Percentiles rank a stretch among this genome's conserved stretches.
Conservation (phyloP, 2,329 filamentous ascomycete species). For the Ceratocystis colombiana region DNA sequence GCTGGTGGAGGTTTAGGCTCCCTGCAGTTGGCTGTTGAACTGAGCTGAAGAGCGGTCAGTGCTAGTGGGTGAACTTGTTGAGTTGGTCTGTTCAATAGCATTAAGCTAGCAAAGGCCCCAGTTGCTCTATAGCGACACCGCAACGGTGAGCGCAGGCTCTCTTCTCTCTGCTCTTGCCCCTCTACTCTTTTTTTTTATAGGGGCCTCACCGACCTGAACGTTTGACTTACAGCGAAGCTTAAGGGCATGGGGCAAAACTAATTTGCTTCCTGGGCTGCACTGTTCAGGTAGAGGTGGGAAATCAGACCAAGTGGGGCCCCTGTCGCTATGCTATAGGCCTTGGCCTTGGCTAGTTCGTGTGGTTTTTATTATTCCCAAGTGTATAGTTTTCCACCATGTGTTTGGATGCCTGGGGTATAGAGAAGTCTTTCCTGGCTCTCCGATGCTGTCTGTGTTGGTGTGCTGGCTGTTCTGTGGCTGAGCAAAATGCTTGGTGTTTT, state of each 20-base stretch:
- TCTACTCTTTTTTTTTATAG: background rate
- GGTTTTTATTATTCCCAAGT: background rate
- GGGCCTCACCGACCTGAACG: background rate
- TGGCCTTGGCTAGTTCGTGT: too few species aligned
- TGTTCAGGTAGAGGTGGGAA: constrained; percentile 3
- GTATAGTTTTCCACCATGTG: too few species aligned
- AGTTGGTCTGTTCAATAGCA: background rate
- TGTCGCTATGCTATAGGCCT: background rate
- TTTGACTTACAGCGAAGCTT: too few species aligned
- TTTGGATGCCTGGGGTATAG: background rate
- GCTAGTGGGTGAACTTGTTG: background rate
- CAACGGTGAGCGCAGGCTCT: background rate
- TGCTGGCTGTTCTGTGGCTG: too few species aligned
- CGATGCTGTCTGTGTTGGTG: background rate
- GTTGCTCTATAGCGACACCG: background rate
- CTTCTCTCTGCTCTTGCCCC: background rate
- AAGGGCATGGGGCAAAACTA: background rate
- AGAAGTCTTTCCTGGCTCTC: background rate
- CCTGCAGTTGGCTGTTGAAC: constrained; percentile 1
- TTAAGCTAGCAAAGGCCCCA: background rate
- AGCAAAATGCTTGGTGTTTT: too few species aligned
- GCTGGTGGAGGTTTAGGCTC: background rate
- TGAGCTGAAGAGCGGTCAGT: constrained; percentile 6
- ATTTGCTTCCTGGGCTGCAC: background rate
- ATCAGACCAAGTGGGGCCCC: background rate